These are phyloP conservation scores for Fusarium sp. DNA, from an alignment of 2,329 filamentous ascomycete genomes.

Conservation along the genomic window DNA sequence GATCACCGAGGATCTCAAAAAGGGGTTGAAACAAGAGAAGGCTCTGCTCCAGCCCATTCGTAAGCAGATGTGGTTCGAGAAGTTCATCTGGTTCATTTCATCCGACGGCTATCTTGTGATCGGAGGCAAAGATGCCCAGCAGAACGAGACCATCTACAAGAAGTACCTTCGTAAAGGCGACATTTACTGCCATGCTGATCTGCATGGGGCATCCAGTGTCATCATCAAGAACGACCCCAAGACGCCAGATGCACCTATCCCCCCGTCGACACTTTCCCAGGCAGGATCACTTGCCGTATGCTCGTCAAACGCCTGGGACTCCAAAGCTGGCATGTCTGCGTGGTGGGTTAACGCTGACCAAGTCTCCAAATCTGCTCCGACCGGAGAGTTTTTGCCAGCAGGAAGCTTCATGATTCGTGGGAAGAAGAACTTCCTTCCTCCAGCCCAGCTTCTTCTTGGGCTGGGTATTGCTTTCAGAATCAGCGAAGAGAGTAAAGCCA, in stretches of 20 bases:
- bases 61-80: conserved; percentile 94
- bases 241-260: conserved; percentile 84
- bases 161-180: conserved; percentile 89
- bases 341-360: conserved; percentile 96
- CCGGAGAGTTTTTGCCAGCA: conserved; percentile 81
- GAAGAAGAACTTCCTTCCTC: conserved; percentile 91
- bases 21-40: conserved; percentile 91
- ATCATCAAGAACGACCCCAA: conserved; percentile 88
- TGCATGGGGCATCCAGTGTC: conserved; percentile 84
- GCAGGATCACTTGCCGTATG: conserved; percentile 87
- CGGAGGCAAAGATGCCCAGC: conserved; percentile 86
- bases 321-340: conserved; percentile 92
- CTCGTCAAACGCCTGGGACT: conserved; percentile 92
- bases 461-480: conserved; percentile 90
- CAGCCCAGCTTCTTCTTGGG: conserved; percentile 86
- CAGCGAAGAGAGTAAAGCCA: conserved; percentile 85
- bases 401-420: conserved; percentile 86
- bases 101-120: conserved; percentile 95
- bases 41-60: conserved; percentile 84
- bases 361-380: conserved; percentile 84
- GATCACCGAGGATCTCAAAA: conserved; percentile 85
- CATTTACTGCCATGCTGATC: conserved; percentile 89
- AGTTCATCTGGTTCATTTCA: conserved; percentile 95
- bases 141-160: conserved; percentile 92
- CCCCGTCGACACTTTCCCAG: conserved; percentile 90